Percentiles rank a stretch among this genome's conserved stretches.
Conservation (phyloP, 805 yeast genomes). For the Candida mattraensis region DNA sequence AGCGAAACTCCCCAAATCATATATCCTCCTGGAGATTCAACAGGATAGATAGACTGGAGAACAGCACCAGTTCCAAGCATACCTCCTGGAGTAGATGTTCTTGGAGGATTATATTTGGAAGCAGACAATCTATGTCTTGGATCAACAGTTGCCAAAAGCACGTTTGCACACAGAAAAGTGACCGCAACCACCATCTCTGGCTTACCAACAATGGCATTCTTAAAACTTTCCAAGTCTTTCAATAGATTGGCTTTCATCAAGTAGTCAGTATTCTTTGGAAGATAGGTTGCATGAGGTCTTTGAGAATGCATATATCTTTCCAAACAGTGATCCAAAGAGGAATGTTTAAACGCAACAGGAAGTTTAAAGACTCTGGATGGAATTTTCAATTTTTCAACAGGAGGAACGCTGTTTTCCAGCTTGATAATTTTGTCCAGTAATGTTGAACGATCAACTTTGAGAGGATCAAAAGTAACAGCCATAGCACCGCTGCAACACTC, state of each 20-base stretch:
- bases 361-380: slow-evolving; percentile 77
- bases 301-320: slow-evolving; percentile 91
- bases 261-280: slow-evolving; percentile 96
- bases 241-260: slow-evolving; percentile 85
- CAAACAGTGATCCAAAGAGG: slow-evolving; percentile 83
- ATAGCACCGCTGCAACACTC: slow-evolving; percentile 97
- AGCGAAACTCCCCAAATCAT: slow-evolving; percentile 95
- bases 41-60: slow-evolving; percentile 97
- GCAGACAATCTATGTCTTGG: slow-evolving; percentile 93
- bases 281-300: slow-evolving; percentile 92
- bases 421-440: slow-evolving; percentile 64
- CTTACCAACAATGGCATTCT: slow-evolving; percentile 82
- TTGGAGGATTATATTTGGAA: slow-evolving; percentile 91
- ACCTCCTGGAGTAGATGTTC: slow-evolving; percentile 95
- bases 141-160: slow-evolving; percentile 96
- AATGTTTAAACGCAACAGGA: slow-evolving; percentile 96
- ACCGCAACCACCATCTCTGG: slow-evolving; percentile 93
- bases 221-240: slow-evolving; percentile 68
- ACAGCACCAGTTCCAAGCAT: slow-evolving; percentile 97
- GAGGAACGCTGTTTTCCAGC: slow-evolving; percentile 70
- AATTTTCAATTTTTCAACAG: slow-evolving; percentile 79
- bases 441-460: slow-evolving; percentile 54
- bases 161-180: slow-evolving; percentile 96
- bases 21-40: slow-evolving; percentile 98
- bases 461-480: slow-evolving; percentile 76